Percentiles rank a stretch among this genome's conserved stretches.
These are phyloP conservation scores for Dictyostelium firmibasis DNA, from an alignment of 78 protist genomes.

Conservation along the genomic window DNA sequence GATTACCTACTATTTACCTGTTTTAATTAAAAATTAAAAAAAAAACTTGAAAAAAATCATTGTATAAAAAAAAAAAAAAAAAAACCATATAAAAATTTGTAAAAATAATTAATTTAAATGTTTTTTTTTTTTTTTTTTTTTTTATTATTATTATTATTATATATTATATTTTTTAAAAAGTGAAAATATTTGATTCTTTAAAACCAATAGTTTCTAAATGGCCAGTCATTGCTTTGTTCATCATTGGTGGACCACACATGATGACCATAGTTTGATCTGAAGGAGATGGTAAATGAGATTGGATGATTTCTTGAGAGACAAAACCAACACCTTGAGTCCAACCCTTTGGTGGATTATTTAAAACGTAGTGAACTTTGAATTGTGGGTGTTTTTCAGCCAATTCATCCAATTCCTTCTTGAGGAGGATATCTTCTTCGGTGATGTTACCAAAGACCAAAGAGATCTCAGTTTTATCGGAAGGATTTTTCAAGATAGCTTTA, in stretches of 20 bases:
- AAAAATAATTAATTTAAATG: background rate
- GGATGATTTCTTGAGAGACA: conserved; percentile 56
- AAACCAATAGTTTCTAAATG: conserved; percentile 38
- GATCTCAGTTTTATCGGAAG: conserved; percentile 75
- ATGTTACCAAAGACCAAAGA: conserved; percentile 84
- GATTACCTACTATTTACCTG: conserved; percentile 47
- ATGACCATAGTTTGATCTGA: conserved; percentile 35
- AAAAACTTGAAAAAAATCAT: background rate
- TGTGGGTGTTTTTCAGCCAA: conserved; percentile 16
- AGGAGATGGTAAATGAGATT: conserved; percentile 45
- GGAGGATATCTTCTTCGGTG: conserved; percentile 83
- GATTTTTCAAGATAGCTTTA: conserved; percentile 53
- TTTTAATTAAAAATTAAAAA: background rate
- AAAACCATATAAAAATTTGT: too few relatives aligned
- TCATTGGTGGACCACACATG: conserved; percentile 89
- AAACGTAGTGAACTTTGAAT: conserved; percentile 67
- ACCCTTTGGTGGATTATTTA: conserved; percentile 74
- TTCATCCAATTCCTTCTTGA: conserved; percentile 52
- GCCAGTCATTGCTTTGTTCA: conserved; percentile 86
- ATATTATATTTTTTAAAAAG: conserved; percentile 35
- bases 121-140: background rate
- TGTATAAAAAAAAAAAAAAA: background rate
- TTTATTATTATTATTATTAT: background rate
- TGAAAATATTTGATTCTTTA: conserved; percentile 3
- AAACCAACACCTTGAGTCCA: conserved; percentile 72